Percentiles rank a stretch among this genome's conserved stretches.
Conservation (phyloP, 2,329 filamentous ascomycete genomes). For the Arthrocladium fulminans region DNA sequence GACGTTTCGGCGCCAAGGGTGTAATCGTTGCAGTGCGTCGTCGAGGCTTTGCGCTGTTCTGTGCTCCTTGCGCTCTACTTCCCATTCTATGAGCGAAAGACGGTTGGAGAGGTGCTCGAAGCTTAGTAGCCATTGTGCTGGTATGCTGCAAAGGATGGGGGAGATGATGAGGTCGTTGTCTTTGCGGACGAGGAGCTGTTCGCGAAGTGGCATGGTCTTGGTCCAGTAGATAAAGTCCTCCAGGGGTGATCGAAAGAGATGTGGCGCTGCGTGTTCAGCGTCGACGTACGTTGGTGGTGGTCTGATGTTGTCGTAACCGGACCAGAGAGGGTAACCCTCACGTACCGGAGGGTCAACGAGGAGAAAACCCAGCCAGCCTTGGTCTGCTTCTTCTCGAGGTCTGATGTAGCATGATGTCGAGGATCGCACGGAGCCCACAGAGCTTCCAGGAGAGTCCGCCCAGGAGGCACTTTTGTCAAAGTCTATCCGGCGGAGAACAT, state of each 20-base stretch:
- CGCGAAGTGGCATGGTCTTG: neutral
- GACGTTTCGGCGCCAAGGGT: neutral
- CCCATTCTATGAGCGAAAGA: constrained; percentile 4
- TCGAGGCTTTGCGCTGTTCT: neutral
- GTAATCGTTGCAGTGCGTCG: neutral
- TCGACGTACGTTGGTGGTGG: neutral
- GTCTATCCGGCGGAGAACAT: neutral
- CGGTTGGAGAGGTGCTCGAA: neutral
- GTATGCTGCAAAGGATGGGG: neutral
- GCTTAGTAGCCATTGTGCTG: constrained; percentile 3
- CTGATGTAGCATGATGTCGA: constrained; percentile 4
- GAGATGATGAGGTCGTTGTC: constrained; percentile 3
- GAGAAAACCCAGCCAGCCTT: constrained; percentile 5
- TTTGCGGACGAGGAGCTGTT: neutral
- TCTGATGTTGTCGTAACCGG: constrained; percentile 4
- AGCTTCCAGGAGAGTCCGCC: neutral
- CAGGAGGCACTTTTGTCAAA: neutral
- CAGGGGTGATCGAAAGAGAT: neutral
- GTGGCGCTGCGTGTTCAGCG: neutral
- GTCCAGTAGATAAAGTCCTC: constrained; percentile 4
- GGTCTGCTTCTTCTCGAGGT: neutral
- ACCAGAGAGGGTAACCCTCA: constrained; percentile 3
- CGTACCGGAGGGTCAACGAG: constrained; percentile 1
- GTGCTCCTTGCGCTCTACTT: neutral
- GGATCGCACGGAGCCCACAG: neutral